Evolutionary conservation across 1,284 basidiomycete genomes (phyloP).

Genomic region (Pascua sp.): DNA sequence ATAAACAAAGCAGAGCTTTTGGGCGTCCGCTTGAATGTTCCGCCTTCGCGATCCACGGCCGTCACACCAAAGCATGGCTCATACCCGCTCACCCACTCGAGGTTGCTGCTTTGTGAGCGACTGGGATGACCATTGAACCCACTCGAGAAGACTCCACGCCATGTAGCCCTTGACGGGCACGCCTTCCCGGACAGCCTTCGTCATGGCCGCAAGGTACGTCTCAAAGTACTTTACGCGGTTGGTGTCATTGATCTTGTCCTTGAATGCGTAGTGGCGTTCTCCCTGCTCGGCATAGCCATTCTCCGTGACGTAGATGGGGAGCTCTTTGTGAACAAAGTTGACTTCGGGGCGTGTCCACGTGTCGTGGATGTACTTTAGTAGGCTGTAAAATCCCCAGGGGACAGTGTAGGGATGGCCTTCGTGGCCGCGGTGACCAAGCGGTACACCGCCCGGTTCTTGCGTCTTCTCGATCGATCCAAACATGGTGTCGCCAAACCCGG

Average conservation of each 20-base stretch:
- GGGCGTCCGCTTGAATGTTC: too few species aligned
- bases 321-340: neutral
- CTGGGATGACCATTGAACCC: slow-evolving; percentile 6
- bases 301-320: slow-evolving; percentile 23
- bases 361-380: slow-evolving; percentile 7
- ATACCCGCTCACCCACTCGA: slow-evolving; percentile 1
- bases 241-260: slow-evolving; percentile 21
- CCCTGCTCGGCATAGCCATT: slow-evolving; percentile 1
- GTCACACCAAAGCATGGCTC: slow-evolving; percentile 1
- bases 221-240: slow-evolving; percentile 26
- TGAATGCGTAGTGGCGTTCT: slow-evolving; percentile 3
- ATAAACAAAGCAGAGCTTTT: too few species aligned
- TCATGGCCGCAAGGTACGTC: slow-evolving; percentile 25
- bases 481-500: too few species aligned
- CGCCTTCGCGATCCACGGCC: neutral
- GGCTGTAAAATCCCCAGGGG: slow-evolving; percentile 2
- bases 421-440: too few species aligned
- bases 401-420: too few species aligned
- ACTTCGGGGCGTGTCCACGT: neutral
- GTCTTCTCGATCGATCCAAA: too few species aligned
- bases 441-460: too few species aligned
- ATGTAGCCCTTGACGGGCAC: slow-evolving; percentile 26
- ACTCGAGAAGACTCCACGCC: slow-evolving; percentile 36
- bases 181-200: slow-evolving; percentile 26
- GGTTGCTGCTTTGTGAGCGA: slow-evolving; percentile 1